Evolutionary conservation across 2,329 filamentous ascomycete genomes (phyloP).

Genomic region (Ceratocystis variospora): DNA sequence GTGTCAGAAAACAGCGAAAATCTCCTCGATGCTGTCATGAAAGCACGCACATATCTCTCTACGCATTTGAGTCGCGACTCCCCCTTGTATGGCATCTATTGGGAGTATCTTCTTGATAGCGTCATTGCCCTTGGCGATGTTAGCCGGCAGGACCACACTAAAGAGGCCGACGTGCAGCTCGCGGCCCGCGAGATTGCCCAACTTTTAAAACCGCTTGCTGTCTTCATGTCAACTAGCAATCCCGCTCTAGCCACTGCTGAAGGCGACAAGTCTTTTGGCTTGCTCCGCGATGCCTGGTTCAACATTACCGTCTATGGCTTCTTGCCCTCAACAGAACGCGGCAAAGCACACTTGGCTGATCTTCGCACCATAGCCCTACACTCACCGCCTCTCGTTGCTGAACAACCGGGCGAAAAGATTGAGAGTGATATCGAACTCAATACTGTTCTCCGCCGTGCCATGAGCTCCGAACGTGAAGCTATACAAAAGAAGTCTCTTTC

Average conservation of each 20-base stretch:
- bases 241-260: slow-evolving; percentile 37
- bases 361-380: slow-evolving; percentile 74
- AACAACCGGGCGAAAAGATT: slow-evolving; percentile 75
- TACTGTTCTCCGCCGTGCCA: slow-evolving; percentile 75
- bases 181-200: slow-evolving; percentile 79
- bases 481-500: slow-evolving; percentile 69
- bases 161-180: slow-evolving; percentile 65
- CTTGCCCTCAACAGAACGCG: slow-evolving; percentile 56
- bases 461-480: slow-evolving; percentile 61
- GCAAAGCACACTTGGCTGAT: slow-evolving; percentile 59
- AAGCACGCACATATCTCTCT: slow-evolving; percentile 68
- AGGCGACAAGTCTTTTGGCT: slow-evolving; percentile 52
- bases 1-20: slow-evolving; percentile 53
- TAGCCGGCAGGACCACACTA: slow-evolving; percentile 57
- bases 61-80: slow-evolving; percentile 53
- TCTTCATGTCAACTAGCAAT: slow-evolving; percentile 59
- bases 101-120: slow-evolving; percentile 68
- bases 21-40: slow-evolving; percentile 59
- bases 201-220: slow-evolving; percentile 72
- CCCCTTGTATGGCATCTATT: slow-evolving; percentile 67
- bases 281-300: slow-evolving; percentile 91
- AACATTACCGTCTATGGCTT: slow-evolving; percentile 95
- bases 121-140: slow-evolving; percentile 85
- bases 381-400: slow-evolving; percentile 73
- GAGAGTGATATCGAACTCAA: slow-evolving; percentile 97